Evolutionary conservation across 352 stramenopile species (phyloP), one percentile per base, ranked within the genome.

Genomic region (Phytophthora gonapodyides): DNA sequence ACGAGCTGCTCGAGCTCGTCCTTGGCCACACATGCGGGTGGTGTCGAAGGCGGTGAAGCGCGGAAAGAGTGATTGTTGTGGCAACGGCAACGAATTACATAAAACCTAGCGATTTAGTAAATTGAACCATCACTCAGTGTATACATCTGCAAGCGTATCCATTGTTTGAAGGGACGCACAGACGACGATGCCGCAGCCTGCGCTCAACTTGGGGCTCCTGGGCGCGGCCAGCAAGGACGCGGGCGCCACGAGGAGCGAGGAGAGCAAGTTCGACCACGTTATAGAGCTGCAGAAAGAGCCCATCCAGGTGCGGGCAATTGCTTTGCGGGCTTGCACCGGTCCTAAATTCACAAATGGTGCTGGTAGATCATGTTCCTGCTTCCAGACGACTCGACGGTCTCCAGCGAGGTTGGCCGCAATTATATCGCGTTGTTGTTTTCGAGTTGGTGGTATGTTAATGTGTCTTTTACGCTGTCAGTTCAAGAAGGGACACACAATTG

Each of bases 1-100:
- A 97, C 60, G 4, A 97, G 70, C 58, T 93, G 79, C 63, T 96
- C 83, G 4, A 97, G 72, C 52, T 97, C 89, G 54, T 97, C 87
- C 65, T 92, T 93, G 42, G 83, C 84, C 42, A 93, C 84, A 92
- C 78, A 96, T 89, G 17, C 89, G 77, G 47, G 97, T 88, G 15
- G 64, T 78, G 62, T 97, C 89, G n/a, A n/a, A n/a, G n/a, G n/a
- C n/a, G n/a, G n/a, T n/a, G n/a, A 27, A 27, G 24, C 24, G 24
- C 24, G 24, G 24, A 27, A 27, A 27, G 24, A 38, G 36, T 30
- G 15, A 33, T 12, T 61, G 68, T 69, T 67, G 55, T 49, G 55
- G 64, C 27, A 21, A 21, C 7, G 3, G 10, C 38, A 44, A 56
- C 65, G 48, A 35, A 53, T 35, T 49, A 70, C 47, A 60, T 33